Conservation (phyloP, 164 flowering plant species). For the Vitis riparia region DNA sequence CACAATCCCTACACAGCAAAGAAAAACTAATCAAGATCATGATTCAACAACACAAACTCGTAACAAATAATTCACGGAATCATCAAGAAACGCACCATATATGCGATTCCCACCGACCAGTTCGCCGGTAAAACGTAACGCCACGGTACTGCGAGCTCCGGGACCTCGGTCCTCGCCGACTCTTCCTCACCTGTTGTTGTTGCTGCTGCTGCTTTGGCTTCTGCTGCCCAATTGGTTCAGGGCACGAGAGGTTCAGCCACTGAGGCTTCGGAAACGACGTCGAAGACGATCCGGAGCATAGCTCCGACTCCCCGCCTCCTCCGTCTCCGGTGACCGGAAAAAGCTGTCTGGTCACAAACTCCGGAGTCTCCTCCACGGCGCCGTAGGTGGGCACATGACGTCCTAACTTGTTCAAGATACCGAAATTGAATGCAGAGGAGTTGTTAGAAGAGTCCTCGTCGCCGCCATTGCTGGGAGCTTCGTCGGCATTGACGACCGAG, state of each 20-base stretch:
- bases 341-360: conserved; percentile 33
- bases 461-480: conserved; percentile 34
- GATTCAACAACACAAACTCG: background rate
- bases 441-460: conserved; percentile 46
- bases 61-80: background rate
- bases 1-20: conserved; percentile 57
- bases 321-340: conserved; percentile 30
- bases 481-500: conserved; percentile 60
- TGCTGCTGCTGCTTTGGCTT: conserved; percentile 12
- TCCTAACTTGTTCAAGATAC: conserved; percentile 30
- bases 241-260: conserved; percentile 46
- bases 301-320: background rate
- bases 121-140: conserved; percentile 88
- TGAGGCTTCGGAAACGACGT: conserved; percentile 26
- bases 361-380: conserved; percentile 15
- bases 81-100: conserved; percentile 51
- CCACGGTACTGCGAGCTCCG: conserved; percentile 92
- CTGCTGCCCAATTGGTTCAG: conserved; percentile 6
- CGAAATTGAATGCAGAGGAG: conserved; percentile 36
- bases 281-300: conserved; percentile 16
- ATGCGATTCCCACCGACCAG: conserved; percentile 96
- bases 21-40: background rate
- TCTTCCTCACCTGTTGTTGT: conserved; percentile 60
- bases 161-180: conserved; percentile 94
- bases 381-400: background rate